These are phyloP conservation scores for Brachypodium distachyon DNA, from an alignment of 202 grass and related monocot species.

Conservation along the genomic window DNA sequence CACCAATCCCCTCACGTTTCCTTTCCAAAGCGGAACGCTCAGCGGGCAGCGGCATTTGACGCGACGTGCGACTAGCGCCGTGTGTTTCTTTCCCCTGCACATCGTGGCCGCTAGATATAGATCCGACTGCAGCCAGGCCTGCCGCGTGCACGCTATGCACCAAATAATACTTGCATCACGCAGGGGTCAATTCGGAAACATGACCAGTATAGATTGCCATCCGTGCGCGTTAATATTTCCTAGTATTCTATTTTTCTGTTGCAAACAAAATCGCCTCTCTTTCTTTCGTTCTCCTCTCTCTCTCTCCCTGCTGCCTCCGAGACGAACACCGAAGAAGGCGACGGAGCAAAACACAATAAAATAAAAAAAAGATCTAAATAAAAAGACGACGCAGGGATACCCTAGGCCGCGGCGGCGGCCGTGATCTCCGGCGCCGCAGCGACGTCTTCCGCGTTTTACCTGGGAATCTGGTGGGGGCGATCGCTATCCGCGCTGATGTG, in stretches of 20 bases:
- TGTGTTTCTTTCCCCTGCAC: neutral
- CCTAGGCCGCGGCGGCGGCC: constrained; percentile 18
- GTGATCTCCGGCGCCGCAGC: constrained; percentile 27
- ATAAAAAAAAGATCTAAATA: constrained; percentile 1
- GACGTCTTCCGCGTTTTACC: neutral
- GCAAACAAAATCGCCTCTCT: neutral
- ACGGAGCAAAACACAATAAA: neutral
- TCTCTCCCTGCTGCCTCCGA: neutral
- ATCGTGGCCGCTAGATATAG: neutral
- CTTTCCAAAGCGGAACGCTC: no score
- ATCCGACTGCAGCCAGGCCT: neutral
- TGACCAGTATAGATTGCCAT: no score
- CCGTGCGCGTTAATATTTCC: neutral
- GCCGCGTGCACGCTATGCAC: neutral
- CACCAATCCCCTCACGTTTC: neutral
- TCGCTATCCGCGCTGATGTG: neutral
- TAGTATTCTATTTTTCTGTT: neutral
- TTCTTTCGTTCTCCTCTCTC: neutral
- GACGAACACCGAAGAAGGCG: neutral
- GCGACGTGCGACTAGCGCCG: neutral
- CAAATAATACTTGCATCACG: neutral
- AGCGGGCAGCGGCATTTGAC: no score
- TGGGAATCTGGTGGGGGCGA: neutral
- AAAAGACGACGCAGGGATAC: neutral
- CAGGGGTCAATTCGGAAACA: neutral